Conservation (phyloP, 768 basidiomycete species). For the Naematelia aurantialba region DNA sequence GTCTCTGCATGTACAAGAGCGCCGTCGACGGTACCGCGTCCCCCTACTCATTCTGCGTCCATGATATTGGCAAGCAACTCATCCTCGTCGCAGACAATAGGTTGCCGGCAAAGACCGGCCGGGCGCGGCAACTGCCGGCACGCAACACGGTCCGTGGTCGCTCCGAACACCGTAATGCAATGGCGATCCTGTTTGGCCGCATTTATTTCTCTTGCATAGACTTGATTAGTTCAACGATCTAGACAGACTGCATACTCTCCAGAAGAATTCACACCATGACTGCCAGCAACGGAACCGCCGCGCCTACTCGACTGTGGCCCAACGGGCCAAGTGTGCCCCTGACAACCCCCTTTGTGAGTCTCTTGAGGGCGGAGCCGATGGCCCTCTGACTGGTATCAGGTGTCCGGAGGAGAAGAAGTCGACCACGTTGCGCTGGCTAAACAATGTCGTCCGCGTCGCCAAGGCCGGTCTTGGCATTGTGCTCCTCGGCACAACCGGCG, state of each 20-base stretch:
- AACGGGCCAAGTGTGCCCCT: slow-evolving; percentile 74
- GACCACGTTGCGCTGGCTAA: slow-evolving; percentile 64
- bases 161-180: too few relatives aligned
- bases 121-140: neutral
- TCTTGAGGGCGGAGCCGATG: too few relatives aligned
- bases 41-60: too few relatives aligned
- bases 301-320: slow-evolving; percentile 50
- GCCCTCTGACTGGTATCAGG: too few relatives aligned
- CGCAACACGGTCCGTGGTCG: neutral
- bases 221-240: too few relatives aligned
- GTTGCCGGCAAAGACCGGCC: neutral
- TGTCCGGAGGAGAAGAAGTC: slow-evolving; percentile 46
- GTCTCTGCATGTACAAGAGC: too few relatives aligned
- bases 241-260: too few relatives aligned
- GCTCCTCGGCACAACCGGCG: slow-evolving; percentile 49
- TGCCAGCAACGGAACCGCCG: slow-evolving; percentile 3
- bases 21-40: too few relatives aligned
- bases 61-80: too few relatives aligned
- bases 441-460: slow-evolving; percentile 71
- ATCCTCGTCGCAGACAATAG: too few relatives aligned
- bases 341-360: slow-evolving; percentile 59
- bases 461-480: slow-evolving; percentile 54
- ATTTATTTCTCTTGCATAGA: too few relatives aligned
- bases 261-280: slow-evolving; percentile 5
- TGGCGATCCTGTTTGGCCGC: too few relatives aligned